Conservation (phyloP, 352 stramenopile species). For the Elongisporangium undulatum region DNA sequence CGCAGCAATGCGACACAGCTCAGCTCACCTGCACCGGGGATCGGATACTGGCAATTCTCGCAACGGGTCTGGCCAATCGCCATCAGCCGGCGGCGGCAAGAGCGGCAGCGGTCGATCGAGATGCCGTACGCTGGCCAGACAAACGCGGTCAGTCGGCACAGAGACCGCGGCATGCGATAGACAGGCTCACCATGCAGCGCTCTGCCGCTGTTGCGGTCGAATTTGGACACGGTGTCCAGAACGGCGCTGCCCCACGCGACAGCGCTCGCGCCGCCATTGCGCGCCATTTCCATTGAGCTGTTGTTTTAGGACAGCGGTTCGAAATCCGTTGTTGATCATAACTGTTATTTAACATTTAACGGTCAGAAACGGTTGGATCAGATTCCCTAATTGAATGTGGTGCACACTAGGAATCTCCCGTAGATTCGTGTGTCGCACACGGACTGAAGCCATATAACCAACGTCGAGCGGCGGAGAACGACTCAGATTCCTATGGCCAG, state of each 20-base stretch:
- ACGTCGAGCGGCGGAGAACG: neutral
- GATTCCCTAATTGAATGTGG: neutral
- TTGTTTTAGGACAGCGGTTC: neutral
- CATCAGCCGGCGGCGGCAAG: conserved; percentile 37
- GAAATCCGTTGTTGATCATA: neutral
- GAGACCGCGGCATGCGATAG: conserved; percentile 1
- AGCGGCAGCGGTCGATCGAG: conserved; percentile 37
- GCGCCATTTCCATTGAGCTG: neutral
- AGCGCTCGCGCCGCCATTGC: neutral
- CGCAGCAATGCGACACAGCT: neutral
- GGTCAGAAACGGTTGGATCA: neutral
- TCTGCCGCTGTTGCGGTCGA: conserved; percentile 41
- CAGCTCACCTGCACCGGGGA: conserved; percentile 20
- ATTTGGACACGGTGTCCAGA: conserved; percentile 40
- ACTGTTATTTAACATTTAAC: neutral
- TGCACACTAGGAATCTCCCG: neutral
- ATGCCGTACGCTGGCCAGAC: conserved; percentile 50
- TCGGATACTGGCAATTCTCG: conserved; percentile 40
- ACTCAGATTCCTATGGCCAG: neutral
- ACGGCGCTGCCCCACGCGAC: conserved; percentile 29
- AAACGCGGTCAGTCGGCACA: conserved; percentile 1
- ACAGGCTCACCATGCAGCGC: conserved; percentile 41
- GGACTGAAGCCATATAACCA: neutral
- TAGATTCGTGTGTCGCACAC: neutral
- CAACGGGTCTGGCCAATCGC: conserved; percentile 21